These are phyloP conservation scores for Dichomitus squalens DNA, from an alignment of 1,284 basidiomycete genomes.

Conservation along the genomic window DNA sequence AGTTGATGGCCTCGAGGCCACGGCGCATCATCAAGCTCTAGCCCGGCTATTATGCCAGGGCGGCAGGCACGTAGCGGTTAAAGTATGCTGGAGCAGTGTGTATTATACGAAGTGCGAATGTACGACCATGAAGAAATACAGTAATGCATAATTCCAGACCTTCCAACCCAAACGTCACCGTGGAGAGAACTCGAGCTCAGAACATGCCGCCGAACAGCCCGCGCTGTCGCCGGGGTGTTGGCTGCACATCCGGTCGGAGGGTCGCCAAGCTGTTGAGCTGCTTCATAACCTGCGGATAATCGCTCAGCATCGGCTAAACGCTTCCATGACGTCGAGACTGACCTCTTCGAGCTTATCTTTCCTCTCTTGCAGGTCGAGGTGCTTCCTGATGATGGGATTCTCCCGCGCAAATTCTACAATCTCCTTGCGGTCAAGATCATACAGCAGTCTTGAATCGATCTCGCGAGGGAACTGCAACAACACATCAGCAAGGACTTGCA, in stretches of 20 bases:
- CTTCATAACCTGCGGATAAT: constrained; percentile 73
- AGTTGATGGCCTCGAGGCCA: too few species aligned
- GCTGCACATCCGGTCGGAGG: constrained; percentile 76
- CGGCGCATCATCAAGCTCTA: background rate
- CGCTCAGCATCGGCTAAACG: background rate
- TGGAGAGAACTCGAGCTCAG: background rate
- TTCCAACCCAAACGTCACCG: background rate
- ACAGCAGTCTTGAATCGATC: constrained; percentile 93
- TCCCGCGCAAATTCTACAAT: constrained; percentile 91
- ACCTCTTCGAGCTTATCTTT: constrained; percentile 99
- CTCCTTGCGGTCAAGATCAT: constrained; percentile 87
- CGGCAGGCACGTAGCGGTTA: background rate
- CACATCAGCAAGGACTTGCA: constrained; percentile 1
- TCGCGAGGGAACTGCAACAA: constrained; percentile 88
- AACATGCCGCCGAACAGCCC: constrained; percentile 78
- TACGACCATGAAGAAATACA: constrained; percentile 9
- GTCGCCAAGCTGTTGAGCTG: constrained; percentile 86
- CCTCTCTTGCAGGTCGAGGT: constrained; percentile 95
- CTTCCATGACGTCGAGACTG: constrained; percentile 14
- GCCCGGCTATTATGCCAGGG: too few species aligned
- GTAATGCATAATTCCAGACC: constrained; percentile 8
- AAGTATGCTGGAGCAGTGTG: background rate
- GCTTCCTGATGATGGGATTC: constrained; percentile 84
- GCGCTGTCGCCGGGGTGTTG: constrained; percentile 65
- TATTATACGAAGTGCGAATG: constrained; percentile 6